Evolutionary conservation across 2,329 filamentous ascomycete species (phyloP).

Genomic region (Epichloe hybrida): DNA sequence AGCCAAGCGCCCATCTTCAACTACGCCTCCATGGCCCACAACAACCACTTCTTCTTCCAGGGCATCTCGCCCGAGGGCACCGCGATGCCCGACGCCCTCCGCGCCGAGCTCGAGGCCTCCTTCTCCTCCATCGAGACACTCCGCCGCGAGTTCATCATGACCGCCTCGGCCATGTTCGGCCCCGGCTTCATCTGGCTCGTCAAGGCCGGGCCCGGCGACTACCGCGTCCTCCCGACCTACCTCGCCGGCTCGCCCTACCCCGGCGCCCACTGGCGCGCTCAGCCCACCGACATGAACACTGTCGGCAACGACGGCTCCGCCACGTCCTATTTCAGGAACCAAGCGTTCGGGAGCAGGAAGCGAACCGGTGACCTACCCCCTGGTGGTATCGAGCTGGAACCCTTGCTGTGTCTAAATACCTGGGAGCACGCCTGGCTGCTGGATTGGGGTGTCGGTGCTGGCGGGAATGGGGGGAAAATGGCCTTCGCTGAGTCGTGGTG

Average conservation of each 20-base stretch:
- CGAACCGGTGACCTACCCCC: conserved; percentile 37
- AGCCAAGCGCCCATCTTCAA: conserved; percentile 75
- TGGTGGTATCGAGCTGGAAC: conserved; percentile 55
- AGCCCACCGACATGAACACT: conserved; percentile 58
- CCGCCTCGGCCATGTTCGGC: conserved; percentile 84
- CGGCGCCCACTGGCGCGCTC: conserved; percentile 67
- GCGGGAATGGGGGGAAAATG: conserved; percentile 58
- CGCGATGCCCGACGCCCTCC: conserved; percentile 43
- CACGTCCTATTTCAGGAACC: conserved; percentile 25
- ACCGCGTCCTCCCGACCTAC: conserved; percentile 75
- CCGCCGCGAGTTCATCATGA: conserved; percentile 63
- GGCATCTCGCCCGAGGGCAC: conserved; percentile 30
- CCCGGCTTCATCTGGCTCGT: conserved; percentile 97
- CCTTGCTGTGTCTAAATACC: conserved; percentile 82
- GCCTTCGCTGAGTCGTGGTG: conserved; percentile 73
- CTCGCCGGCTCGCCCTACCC: conserved; percentile 81
- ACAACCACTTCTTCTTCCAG: conserved; percentile 75
- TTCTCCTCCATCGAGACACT: conserved; percentile 80
- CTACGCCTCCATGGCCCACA: conserved; percentile 90
- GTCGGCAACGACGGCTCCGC: conserved; percentile 27
- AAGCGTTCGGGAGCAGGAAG: conserved; percentile 17
- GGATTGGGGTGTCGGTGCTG: conserved; percentile 53
- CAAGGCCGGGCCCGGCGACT: conserved; percentile 33
- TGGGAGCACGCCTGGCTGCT: conserved; percentile 91
- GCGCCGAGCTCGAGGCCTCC: conserved; percentile 46